A percentile compares a stretch with the other conserved stretches of the same genome.
These are phyloP conservation scores for Penicillium aurantiogriseum DNA, from an alignment of 2,329 filamentous ascomycete genomes.

Conservation along the genomic window DNA sequence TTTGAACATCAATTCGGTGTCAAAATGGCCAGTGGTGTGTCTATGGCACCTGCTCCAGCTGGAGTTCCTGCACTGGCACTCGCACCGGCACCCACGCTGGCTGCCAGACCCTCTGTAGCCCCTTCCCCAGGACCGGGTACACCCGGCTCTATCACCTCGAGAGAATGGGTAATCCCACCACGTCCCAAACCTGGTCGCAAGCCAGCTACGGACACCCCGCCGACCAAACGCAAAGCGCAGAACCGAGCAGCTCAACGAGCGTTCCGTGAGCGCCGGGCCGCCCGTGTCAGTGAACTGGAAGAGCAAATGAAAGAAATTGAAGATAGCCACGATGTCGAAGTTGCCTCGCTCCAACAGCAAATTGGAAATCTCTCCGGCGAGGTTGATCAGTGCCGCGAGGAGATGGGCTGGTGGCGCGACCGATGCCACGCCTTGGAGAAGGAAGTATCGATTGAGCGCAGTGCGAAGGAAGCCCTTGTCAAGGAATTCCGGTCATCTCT, in stretches of 20 bases:
- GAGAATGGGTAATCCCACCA: slow-evolving; percentile 82
- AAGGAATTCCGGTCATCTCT: slow-evolving; percentile 42
- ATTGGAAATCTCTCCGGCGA: slow-evolving; percentile 61
- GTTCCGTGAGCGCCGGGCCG: slow-evolving; percentile 82
- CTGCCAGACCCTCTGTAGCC: slow-evolving; percentile 40
- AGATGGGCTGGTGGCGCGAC: slow-evolving; percentile 47
- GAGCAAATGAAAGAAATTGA: slow-evolving; percentile 51
- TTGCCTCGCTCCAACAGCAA: slow-evolving; percentile 55
- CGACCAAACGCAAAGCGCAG: slow-evolving; percentile 90
- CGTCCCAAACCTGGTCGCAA: slow-evolving; percentile 89
- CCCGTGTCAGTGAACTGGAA: slow-evolving; percentile 70
- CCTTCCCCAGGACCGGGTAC: slow-evolving; percentile 40
- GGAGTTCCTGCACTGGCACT: slow-evolving; percentile 29
- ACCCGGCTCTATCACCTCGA: slow-evolving; percentile 64
- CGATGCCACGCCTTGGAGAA: slow-evolving; percentile 63
- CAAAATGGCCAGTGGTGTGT: slow-evolving; percentile 40
- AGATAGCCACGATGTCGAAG: slow-evolving; percentile 46
- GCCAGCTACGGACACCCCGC: slow-evolving; percentile 87
- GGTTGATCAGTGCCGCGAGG: slow-evolving; percentile 62
- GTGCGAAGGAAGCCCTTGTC: slow-evolving; percentile 44
- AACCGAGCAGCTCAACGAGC: slow-evolving; percentile 89
- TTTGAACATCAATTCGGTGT: slow-evolving; percentile 18
- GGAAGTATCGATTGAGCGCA: slow-evolving; percentile 52
- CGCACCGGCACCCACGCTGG: slow-evolving; percentile 38
- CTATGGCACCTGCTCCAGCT: slow-evolving; percentile 39